phyloP scores from a whole-genome alignment of 2,329 filamentous ascomycete species.

The Curvularia lunata region DNA sequence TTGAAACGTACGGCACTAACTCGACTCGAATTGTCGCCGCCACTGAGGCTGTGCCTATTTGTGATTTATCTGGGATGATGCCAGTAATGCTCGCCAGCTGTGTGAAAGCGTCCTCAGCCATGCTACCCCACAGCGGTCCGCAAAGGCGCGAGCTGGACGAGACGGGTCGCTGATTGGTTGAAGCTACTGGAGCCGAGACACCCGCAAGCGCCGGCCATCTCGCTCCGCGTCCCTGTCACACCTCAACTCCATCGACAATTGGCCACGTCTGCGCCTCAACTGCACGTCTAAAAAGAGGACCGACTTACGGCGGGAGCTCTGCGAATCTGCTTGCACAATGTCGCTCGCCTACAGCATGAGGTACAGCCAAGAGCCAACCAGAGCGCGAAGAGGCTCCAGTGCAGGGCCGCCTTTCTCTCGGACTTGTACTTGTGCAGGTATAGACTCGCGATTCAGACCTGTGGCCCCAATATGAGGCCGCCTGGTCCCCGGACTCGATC shows the following conservation, averaged over 20 bases:
- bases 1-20: background rate
- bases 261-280: slow-evolving; percentile 41
- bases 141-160: slow-evolving; percentile 22
- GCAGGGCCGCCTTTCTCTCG: slow-evolving; percentile 24
- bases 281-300: slow-evolving; percentile 34
- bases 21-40: slow-evolving; percentile 9
- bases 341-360: slow-evolving; percentile 30
- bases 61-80: background rate
- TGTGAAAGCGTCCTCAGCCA: slow-evolving; percentile 15
- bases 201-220: slow-evolving; percentile 40
- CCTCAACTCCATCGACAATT: slow-evolving; percentile 37
- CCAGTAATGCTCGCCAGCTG: slow-evolving; percentile 17
- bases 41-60: slow-evolving; percentile 23
- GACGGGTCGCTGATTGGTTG: slow-evolving; percentile 32
- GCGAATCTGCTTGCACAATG: slow-evolving; percentile 37
- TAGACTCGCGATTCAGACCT: slow-evolving; percentile 26
- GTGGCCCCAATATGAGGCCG: slow-evolving; percentile 39
- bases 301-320: slow-evolving; percentile 38
- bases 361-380: slow-evolving; percentile 38
- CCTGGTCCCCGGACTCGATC: slow-evolving; percentile 25
- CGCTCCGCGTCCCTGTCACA: slow-evolving; percentile 36
- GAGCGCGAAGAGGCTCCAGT: slow-evolving; percentile 32
- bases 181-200: slow-evolving; percentile 12
- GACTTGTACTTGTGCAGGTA: slow-evolving; percentile 35
- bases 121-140: slow-evolving; percentile 9